phyloP scores from a whole-genome alignment of 257 asterid species.

The Cordia subcordata region DNA sequence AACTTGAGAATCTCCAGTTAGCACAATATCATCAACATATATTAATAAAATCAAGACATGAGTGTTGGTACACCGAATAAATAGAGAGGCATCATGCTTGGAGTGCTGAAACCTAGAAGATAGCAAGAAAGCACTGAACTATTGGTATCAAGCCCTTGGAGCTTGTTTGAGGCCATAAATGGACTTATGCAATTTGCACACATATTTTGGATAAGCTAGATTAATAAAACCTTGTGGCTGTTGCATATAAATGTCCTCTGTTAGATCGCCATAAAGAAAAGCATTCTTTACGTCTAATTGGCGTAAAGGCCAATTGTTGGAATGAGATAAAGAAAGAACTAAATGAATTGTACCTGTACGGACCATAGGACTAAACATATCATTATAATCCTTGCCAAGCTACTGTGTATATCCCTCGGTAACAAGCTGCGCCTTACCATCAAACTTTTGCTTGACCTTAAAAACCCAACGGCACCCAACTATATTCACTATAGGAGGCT shows the following conservation, averaged over 20 bases:
- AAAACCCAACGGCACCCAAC: background rate
- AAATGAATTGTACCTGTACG: background rate
- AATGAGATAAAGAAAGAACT: background rate
- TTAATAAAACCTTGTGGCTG: background rate
- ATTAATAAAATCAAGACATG: background rate
- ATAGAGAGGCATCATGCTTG: background rate
- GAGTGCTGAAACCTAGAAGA: background rate
- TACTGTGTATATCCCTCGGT: background rate
- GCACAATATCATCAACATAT: background rate
- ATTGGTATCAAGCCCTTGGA: background rate
- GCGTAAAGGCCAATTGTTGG: background rate
- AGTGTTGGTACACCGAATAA: background rate
- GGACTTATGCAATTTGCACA: background rate
- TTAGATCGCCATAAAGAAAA: background rate
- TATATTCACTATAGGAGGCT: no score
- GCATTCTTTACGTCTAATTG: background rate
- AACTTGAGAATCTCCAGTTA: background rate
- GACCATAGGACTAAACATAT: background rate
- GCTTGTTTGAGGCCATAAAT: background rate
- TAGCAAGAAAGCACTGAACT: background rate
- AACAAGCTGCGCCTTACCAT: background rate
- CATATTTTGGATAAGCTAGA: background rate
- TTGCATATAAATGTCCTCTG: background rate
- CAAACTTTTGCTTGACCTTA: background rate
- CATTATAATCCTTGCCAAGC: background rate